Evolutionary conservation across 306 rosid genomes (phyloP), one percentile per base, ranked within the genome.

Genomic region (Argentina anserina): DNA sequence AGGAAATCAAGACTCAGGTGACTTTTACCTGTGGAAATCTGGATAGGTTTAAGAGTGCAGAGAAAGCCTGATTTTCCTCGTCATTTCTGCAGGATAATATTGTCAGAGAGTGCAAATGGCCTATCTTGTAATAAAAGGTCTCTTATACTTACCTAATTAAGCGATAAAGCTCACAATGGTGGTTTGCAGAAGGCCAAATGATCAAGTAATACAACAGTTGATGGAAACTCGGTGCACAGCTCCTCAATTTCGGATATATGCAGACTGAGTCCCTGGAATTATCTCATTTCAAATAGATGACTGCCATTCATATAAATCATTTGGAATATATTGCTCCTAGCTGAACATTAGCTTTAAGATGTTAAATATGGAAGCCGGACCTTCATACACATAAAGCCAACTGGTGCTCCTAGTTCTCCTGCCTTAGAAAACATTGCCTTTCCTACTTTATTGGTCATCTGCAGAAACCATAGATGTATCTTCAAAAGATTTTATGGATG

Each of bases 391-490:
- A 93, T 79, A 83, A 93, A 88, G 70, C 96, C 88, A 72, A 90
- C 97, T 26, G 93, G 88, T 58, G 89, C 78, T 79, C 87, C 86
- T 61, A 93, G 97, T 78, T 93, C 95, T 77, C 97, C 97, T 4
- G 98, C 97, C 65, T 69, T 89, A 55, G 70, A 81, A 82, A 89
- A 90, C 60, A 93, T 59, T 47, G 90, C 85, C 71, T 82, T 93
- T 66, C 98, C 98, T 37, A 87, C 71, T 80, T 87, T 85, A 76
- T 93, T 93, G 69, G 97, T 90, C 98, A 93, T 90, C 98, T 93
- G 85, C 80, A 76, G 6, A 69, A 68, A 67, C 64, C 28, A 15
- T 21, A 53, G 23, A 23, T 67, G 71, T 37, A 73, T 33, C 52
- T 36, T 6, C 7, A 56, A 26, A 13, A 46, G 1, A 28, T 5